Base-by-base conservation (phyloP, 1,284 basidiomycete species). In the Xerocomus nothofagi region DNA sequence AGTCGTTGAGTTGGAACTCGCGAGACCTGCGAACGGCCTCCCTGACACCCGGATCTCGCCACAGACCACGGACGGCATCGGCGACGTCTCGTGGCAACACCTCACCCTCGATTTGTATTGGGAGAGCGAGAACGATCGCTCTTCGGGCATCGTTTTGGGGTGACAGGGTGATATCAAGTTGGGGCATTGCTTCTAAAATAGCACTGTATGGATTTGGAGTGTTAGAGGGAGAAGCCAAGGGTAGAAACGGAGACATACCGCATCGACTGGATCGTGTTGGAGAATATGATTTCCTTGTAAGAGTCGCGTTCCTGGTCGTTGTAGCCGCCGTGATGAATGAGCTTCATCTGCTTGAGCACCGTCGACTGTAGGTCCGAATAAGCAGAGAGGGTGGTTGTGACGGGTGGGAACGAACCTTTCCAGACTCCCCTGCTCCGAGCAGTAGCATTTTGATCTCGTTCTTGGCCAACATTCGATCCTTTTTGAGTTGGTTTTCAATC, bases 1-100 rank as follows among this genome's bases (percentile, higher is more conserved):
- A 91, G 72, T 98, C 95, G 73, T 98, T 98, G 53, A 99, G 80
- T 73, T 99, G 95, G 77, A 96, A 93, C 73, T 98, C 95, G 50
- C 93, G 83, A 32, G 88, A 86, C 47, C 93, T 81, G 36, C 80
- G 75, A 38, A 95, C 95, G 38, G 93, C 92, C 57, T 91, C 84
- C 62, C 82, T 83, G 38, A 98, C 88, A 38, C 88, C 91, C 4
- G 78, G 73, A 64, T 98, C 96, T n/a, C 76, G 75, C 96, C 95
- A 99, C 34, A 99, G 79, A 2, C 82, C 82, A 15, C 83, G 81
- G 46, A 98, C 78, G 30, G 94, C 88, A 51, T 97, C 91, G 0
- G 81, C 80, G 24, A 98, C 81, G 53, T 88, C 83, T 11, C 78
- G 75, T 0, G 93, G 91, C 44, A 98, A 80, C 44, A 81, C 70